Evolutionary conservation across 2,329 filamentous ascomycete species (phyloP).

Genomic region (Colletotrichum brevisporum): DNA sequence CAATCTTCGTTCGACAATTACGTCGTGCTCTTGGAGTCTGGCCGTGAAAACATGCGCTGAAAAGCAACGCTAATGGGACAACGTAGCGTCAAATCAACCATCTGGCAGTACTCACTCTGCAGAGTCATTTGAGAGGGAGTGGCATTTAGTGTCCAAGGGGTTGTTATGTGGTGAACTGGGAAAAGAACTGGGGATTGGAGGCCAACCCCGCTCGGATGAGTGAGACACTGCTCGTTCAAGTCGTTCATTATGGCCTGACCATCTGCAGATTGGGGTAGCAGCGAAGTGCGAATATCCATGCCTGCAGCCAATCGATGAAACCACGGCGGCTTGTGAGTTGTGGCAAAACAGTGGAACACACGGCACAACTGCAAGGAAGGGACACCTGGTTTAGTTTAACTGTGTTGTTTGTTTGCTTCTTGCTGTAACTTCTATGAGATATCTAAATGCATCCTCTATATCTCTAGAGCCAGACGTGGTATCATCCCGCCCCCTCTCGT

Average conservation of each 20-base stretch:
- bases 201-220: conserved; percentile 32
- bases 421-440: conserved; percentile 12
- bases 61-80: too few species aligned
- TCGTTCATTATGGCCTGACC: conserved; percentile 34
- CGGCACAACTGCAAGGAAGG: neutral
- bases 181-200: conserved; percentile 17
- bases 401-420: conserved; percentile 22
- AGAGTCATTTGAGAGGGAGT: neutral
- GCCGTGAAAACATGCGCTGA: too few species aligned
- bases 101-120: neutral
- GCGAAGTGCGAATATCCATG: conserved; percentile 31
- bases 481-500: conserved; percentile 4
- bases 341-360: neutral
- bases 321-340: neutral
- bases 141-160: neutral
- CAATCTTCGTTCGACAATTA: too few species aligned
- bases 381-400: neutral
- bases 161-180: neutral
- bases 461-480: conserved; percentile 30
- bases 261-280: conserved; percentile 37
- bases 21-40: too few species aligned
- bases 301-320: conserved; percentile 7
- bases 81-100: too few species aligned
- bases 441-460: conserved; percentile 32
- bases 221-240: conserved; percentile 31